Conservation (phyloP, 2,329 filamentous ascomycete species). For the Alternaria sp. region DNA sequence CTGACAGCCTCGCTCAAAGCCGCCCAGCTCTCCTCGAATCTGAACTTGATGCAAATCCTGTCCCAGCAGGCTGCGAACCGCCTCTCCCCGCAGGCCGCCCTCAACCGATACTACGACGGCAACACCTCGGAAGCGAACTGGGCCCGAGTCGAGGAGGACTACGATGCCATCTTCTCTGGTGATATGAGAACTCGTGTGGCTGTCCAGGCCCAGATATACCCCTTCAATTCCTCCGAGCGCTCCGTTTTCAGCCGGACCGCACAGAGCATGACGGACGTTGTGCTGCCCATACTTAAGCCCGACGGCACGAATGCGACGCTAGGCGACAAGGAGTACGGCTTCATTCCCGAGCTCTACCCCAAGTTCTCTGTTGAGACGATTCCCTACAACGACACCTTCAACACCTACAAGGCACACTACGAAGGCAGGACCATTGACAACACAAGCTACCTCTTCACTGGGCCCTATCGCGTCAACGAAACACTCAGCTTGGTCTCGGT, state of each 20-base stretch:
- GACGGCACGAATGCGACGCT: conserved; percentile 67
- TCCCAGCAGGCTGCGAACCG: conserved; percentile 74
- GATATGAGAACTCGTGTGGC: conserved; percentile 58
- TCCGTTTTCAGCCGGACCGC: conserved; percentile 53
- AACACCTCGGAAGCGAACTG: conserved; percentile 66
- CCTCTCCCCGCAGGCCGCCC: conserved; percentile 59
- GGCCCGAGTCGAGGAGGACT: conserved; percentile 65
- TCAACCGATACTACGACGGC: conserved; percentile 60
- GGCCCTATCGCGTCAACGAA: conserved; percentile 74
- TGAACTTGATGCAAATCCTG: conserved; percentile 78
- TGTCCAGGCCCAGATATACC: conserved; percentile 76
- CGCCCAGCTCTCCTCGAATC: conserved; percentile 77
- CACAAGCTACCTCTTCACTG: conserved; percentile 71
- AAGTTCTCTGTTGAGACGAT: conserved; percentile 70
- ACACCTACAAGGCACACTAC: conserved; percentile 50
- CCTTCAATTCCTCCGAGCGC: conserved; percentile 66
- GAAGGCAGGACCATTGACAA: conserved; percentile 53
- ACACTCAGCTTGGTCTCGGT: conserved; percentile 79
- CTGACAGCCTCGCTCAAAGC: conserved; percentile 88
- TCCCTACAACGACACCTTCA: conserved; percentile 36
- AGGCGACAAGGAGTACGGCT: conserved; percentile 68
- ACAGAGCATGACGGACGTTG: conserved; percentile 55
- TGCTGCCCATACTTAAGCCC: conserved; percentile 66
- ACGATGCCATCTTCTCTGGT: conserved; percentile 72
- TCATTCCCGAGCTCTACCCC: conserved; percentile 75